phyloP scores from a whole-genome alignment of 163 green algal species.

The Trebouxia gelatinosa region DNA sequence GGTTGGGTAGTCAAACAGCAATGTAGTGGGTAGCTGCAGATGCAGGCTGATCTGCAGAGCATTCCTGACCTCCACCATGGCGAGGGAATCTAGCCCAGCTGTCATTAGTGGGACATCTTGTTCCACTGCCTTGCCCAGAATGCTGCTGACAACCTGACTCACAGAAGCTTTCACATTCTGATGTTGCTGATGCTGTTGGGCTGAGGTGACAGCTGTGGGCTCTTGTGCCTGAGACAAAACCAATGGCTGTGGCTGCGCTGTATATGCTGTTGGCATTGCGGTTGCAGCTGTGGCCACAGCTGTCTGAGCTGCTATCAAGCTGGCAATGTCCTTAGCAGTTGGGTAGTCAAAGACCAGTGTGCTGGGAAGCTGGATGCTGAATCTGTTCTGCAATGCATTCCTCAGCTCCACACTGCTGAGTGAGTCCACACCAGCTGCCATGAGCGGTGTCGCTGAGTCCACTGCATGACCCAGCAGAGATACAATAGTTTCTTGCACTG shows the following conservation, averaged over 20 bases:
- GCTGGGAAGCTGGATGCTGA: constrained; percentile 66
- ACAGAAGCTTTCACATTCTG: too few species aligned
- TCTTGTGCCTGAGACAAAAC: too few species aligned
- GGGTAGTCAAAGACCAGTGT: constrained; percentile 85
- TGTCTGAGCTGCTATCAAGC: constrained; percentile 37
- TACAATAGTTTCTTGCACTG: too few species aligned
- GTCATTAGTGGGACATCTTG: constrained; percentile 55
- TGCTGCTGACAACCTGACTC: constrained; percentile 29
- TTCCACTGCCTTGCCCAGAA: constrained; percentile 38
- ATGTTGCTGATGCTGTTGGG: too few species aligned
- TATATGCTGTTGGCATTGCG: too few species aligned
- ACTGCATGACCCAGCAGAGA: neutral
- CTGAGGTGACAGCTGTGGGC: too few species aligned
- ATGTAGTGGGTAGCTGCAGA: constrained; percentile 64
- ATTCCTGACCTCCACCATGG: constrained; percentile 39
- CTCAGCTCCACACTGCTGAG: constrained; percentile 82
- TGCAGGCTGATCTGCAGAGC: constrained; percentile 29
- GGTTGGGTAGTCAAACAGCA: constrained; percentile 90
- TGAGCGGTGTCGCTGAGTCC: constrained; percentile 75
- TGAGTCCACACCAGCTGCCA: constrained; percentile 85
- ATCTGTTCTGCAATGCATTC: constrained; percentile 62
- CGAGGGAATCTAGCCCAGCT: constrained; percentile 73
- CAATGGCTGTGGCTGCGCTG: too few species aligned
- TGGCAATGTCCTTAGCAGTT: constrained; percentile 51
- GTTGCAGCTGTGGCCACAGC: neutral